Conservation (phyloP, 2,329 filamentous ascomycete genomes). For the Fusarium nelsonii region DNA sequence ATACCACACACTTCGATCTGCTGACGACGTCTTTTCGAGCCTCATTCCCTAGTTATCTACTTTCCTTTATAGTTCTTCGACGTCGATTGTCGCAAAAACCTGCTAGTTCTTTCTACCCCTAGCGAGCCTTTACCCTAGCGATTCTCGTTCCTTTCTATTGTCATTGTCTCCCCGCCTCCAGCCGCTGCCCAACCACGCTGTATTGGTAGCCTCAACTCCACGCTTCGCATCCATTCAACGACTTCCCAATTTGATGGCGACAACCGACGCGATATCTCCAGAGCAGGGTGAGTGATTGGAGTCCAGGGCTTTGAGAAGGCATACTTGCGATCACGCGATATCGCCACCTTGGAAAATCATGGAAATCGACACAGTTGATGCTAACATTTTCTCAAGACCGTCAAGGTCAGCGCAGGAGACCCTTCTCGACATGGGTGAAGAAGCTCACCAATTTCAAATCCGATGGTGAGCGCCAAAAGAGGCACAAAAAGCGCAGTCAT, state of each 20-base stretch:
- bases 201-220: slow-evolving; percentile 23
- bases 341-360: slow-evolving; percentile 18
- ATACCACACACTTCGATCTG: slow-evolving; percentile 29
- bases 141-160: slow-evolving; percentile 12
- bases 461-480: slow-evolving; percentile 63
- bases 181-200: slow-evolving; percentile 39
- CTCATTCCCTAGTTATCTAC: slow-evolving; percentile 39
- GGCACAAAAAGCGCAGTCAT: slow-evolving; percentile 66
- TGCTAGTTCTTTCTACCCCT: slow-evolving; percentile 8
- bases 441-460: slow-evolving; percentile 90
- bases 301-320: not conserved
- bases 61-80: slow-evolving; percentile 29
- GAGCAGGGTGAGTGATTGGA: slow-evolving; percentile 41
- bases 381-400: slow-evolving; percentile 69
- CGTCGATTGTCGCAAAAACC: slow-evolving; percentile 17
- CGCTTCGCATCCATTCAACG: slow-evolving; percentile 20
- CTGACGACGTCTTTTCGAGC: slow-evolving; percentile 39
- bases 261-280: slow-evolving; percentile 45
- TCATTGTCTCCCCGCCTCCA: slow-evolving; percentile 39
- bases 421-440: slow-evolving; percentile 95
- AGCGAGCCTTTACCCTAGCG: slow-evolving; percentile 17
- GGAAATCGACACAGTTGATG: slow-evolving; percentile 2
- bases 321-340: slow-evolving; percentile 5
- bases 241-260: slow-evolving; percentile 44
- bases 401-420: slow-evolving; percentile 76